Evolutionary conservation across 345 rosid species (phyloP).

Genomic region (Eucalyptus dawsonii): DNA sequence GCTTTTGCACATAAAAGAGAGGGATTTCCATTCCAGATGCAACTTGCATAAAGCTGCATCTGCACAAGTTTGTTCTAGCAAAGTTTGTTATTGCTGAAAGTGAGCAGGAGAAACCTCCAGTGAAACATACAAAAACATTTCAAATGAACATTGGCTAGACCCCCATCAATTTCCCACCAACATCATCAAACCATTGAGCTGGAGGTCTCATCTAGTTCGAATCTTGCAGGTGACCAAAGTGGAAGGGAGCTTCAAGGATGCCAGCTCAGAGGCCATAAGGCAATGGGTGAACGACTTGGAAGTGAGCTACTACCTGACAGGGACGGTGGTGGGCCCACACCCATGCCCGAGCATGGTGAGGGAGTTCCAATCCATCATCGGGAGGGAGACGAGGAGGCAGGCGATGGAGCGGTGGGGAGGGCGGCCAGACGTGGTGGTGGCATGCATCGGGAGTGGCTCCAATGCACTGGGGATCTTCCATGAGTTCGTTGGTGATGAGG

Average conservation of each 20-base stretch:
- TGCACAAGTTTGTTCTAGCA: neutral
- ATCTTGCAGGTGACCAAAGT: constrained; percentile 8
- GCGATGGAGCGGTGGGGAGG: constrained; percentile 81
- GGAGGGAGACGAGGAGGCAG: constrained; percentile 74
- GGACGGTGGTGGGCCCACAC: constrained; percentile 78
- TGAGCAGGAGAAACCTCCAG: neutral
- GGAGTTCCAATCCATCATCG: constrained; percentile 78
- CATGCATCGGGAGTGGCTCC: constrained; percentile 82
- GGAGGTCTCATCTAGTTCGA: neutral
- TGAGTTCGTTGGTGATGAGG: constrained; percentile 50
- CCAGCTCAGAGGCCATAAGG: constrained; percentile 67
- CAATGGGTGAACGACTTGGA: constrained; percentile 43
- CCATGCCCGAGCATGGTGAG: constrained; percentile 76
- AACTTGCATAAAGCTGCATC: no score
- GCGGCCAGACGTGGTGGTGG: constrained; percentile 67
- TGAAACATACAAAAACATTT: neutral
- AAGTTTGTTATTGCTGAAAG: neutral
- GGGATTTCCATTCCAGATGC: no score
- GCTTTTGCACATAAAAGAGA: neutral
- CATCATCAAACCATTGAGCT: neutral
- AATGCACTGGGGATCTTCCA: constrained; percentile 79
- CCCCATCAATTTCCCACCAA: neutral
- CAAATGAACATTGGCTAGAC: neutral
- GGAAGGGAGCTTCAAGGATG: constrained; percentile 56
- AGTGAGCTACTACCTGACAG: constrained; percentile 31